Evolutionary conservation across 192 early-diverging fungal species (phyloP).

Genomic region (Dissophora ornata): DNA sequence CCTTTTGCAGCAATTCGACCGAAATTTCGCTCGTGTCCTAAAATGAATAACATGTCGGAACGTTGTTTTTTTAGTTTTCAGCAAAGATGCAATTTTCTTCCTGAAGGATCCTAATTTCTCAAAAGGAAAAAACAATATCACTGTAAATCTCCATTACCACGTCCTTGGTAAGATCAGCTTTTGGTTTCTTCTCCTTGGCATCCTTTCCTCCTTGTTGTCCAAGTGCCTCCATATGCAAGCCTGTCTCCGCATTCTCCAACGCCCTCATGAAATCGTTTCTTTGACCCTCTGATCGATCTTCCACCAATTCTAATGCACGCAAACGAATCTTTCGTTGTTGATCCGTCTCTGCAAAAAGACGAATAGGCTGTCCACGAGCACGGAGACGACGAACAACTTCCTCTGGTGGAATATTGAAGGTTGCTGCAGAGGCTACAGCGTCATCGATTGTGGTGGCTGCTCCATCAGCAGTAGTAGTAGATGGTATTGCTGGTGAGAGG

Average conservation of each 20-base stretch:
- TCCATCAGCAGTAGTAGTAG: neutral
- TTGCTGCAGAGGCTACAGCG: conserved; percentile 15
- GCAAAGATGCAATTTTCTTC: no score
- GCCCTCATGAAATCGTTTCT: conserved; percentile 91
- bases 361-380: conserved; percentile 88
- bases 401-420: conserved; percentile 72
- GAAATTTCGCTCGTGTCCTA: conserved; percentile 82
- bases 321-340: conserved; percentile 81
- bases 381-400: conserved; percentile 87
- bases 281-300: conserved; percentile 87
- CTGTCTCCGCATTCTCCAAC: conserved; percentile 85
- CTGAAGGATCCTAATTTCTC: no score
- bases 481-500: neutral
- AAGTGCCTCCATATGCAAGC: conserved; percentile 80
- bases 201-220: conserved; percentile 63
- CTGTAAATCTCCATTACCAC: conserved; percentile 46
- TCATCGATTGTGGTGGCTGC: conserved; percentile 28
- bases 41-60: neutral
- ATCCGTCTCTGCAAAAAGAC: conserved; percentile 92
- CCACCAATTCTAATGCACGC: conserved; percentile 81
- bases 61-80: neutral
- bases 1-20: conserved; percentile 76
- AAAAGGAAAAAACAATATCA: neutral
- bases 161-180: conserved; percentile 55
- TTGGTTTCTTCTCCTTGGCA: conserved; percentile 59